phyloP scores from a whole-genome alignment of 2,329 filamentous ascomycete species.

The Calonectria fujianensis region DNA sequence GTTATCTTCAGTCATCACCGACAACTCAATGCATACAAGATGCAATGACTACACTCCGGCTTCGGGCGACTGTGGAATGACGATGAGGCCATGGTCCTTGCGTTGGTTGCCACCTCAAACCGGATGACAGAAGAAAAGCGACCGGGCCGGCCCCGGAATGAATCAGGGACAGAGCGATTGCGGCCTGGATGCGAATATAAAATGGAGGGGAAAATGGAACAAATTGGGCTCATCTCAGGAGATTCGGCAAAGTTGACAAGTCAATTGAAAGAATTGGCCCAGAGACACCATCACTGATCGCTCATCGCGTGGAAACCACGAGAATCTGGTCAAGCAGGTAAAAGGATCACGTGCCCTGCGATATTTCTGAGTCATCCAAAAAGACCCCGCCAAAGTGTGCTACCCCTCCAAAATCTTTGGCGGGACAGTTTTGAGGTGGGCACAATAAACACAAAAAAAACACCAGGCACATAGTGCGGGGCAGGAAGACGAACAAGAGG shows the following conservation, averaged over 20 bases:
- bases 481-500: constrained; percentile 21
- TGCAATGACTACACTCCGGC: constrained; percentile 39
- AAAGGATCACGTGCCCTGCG: constrained; percentile 28
- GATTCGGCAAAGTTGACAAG: neutral
- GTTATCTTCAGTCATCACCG: constrained; percentile 25
- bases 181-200: constrained; percentile 9
- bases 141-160: constrained; percentile 25
- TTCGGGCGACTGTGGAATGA: constrained; percentile 50
- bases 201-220: neutral
- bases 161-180: constrained; percentile 8
- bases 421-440: constrained; percentile 32
- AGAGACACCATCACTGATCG: neutral
- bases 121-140: constrained; percentile 24
- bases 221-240: neutral
- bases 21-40: neutral
- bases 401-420: constrained; percentile 36
- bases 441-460: constrained; percentile 32
- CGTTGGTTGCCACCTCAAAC: constrained; percentile 24
- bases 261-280: neutral
- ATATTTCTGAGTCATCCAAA: constrained; percentile 37
- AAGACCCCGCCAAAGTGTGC: constrained; percentile 32
- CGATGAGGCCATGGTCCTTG: constrained; percentile 39
- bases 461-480: constrained; percentile 30
- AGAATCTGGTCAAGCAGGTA: constrained; percentile 4
- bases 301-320: neutral